Base-by-base conservation (phyloP, 169 alveolate species). In the Plasmodium knowlesi region DNA sequence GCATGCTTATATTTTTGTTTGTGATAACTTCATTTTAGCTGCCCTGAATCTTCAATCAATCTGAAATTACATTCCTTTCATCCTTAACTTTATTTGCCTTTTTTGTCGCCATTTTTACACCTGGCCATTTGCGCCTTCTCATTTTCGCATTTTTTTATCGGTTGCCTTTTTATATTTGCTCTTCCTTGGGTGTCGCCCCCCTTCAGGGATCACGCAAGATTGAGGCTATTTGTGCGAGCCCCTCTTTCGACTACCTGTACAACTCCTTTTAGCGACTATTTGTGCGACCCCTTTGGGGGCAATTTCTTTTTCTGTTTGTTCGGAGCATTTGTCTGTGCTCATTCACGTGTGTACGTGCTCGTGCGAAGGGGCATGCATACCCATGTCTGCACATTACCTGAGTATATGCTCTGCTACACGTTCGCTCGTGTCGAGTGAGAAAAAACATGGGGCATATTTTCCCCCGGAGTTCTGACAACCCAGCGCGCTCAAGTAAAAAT, bases 311-410 rank as follows among this genome's bases (percentile, higher is more conserved):
- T 12, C 76, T 14, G 37, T n/a, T 22, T 9, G 14, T 67, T 67
- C n/a, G 39, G 22, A 67, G 37, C 76, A 67, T 28, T 80, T 80
- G 76, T 80, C 32, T 50, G 86, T 41, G 61, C 46, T 46, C 54
- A 80, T 19, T 25, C 37, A 25, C 37, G 25, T 46, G 39, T 39
- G 34, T 37, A 28, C 12, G 28, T 78, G 50, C 22, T 39, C 50
- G 67, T 37, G 76, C 37, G 76, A 22, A 22, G 10, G 12, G 25
- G n/a, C 37, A 67, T 16, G 76, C 37, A 22, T 22, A 67, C 14
- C 10, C 37, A 67, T 67, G 76, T 22, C 37, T 67, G 37, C 14
- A 22, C 37, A 28, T 67, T 1, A 5, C 10, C 46, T 28, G 30
- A 8, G 37, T 0, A 37, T 28, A n/a, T 67, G 37, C n/a, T 39